Base-by-base conservation (phyloP, 805 yeast genomes). In the Sungouiozyma intestinalis region DNA sequence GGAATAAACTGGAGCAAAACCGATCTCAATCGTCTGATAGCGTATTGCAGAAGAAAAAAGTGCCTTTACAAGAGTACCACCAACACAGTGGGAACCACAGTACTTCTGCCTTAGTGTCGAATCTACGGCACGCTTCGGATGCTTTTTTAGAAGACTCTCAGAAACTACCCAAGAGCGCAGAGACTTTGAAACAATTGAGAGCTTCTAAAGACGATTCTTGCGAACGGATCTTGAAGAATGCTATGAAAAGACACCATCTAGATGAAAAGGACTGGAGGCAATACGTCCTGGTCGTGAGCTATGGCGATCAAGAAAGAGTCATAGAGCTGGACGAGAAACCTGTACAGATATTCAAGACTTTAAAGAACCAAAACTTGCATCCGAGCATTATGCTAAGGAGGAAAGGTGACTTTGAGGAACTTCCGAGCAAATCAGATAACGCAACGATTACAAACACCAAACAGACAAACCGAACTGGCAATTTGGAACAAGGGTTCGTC, bases 381-480 rank as follows among this genome's bases (percentile, higher is more conserved):
- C 97, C 97, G 0, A 84, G 92, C 1, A 86, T 88, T 45, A 88
- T 88, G 96, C 70, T 88, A 36, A 68, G 97, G 51, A 92, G 85
- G 51, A 72, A 81, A 40, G 94, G 87, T 32, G 81, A 73, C 40
- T 61, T 59, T 42, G 62, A 58, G 48, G 63, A 48, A 40, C 43
- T 48, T 43, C 60, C 43, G 31, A 44, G n/a, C 15, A 41, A 4
- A 27, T 17, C 3, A 19, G 32, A 19, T 38, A 7, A 38, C 18
- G n/a, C 16, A 3, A 9, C 29, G 24, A 6, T n/a, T 18, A 16
- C 29, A 9, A 33, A n/a, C 6, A 15, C 33, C 21, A 31, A 27
- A 29, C 18, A 31, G 24, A 14, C 8, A 8, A 15, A 16, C 18
- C 35, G n/a, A 35, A 11, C 7, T 17, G 15, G 16, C 29, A 24